These are phyloP conservation scores for Haematococcus sp. DNA, from an alignment of 139 green algal species.

Conservation along the genomic window DNA sequence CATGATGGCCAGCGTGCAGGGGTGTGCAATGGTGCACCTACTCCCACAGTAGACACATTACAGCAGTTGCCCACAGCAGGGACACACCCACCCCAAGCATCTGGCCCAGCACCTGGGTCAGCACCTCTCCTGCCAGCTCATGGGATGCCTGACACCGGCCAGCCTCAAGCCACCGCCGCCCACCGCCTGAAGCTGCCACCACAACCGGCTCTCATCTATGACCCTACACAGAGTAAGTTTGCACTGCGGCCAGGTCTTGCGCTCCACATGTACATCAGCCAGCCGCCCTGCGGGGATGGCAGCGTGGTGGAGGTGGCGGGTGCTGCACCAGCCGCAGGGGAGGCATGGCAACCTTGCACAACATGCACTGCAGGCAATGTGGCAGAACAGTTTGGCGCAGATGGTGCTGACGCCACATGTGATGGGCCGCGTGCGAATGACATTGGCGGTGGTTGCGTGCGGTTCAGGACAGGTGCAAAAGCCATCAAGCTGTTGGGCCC, in stretches of 20 bases:
- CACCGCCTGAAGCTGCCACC: not conserved
- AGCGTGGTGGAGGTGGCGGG: slow-evolving; percentile 12
- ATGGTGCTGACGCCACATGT: no score
- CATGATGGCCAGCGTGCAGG: no score
- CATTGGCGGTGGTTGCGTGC: slow-evolving; percentile 5
- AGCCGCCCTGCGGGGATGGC: slow-evolving; percentile 85
- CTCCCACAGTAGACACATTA: not conserved
- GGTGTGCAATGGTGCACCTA: no score
- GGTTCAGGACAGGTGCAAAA: slow-evolving; percentile 32
- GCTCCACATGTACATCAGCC: slow-evolving; percentile 78
- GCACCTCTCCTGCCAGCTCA: no score
- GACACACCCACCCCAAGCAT: not conserved
- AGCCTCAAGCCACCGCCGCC: no score
- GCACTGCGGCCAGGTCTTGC: slow-evolving; percentile 42
- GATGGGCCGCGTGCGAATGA: no score
- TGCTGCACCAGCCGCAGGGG: not conserved
- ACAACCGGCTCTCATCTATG: slow-evolving; percentile 15
- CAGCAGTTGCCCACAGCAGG: not conserved
- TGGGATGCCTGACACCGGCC: no score
- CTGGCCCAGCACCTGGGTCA: no score
- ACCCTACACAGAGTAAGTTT: slow-evolving; percentile 27
- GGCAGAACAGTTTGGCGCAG: no score
- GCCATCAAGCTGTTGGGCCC: slow-evolving; percentile 21
- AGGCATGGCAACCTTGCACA: no score
- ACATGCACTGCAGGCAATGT: no score